Evolutionary conservation across 192 early-diverging fungal genomes (phyloP), one percentile per base, ranked within the genome.

Genomic region (Chytriomyces sp.): DNA sequence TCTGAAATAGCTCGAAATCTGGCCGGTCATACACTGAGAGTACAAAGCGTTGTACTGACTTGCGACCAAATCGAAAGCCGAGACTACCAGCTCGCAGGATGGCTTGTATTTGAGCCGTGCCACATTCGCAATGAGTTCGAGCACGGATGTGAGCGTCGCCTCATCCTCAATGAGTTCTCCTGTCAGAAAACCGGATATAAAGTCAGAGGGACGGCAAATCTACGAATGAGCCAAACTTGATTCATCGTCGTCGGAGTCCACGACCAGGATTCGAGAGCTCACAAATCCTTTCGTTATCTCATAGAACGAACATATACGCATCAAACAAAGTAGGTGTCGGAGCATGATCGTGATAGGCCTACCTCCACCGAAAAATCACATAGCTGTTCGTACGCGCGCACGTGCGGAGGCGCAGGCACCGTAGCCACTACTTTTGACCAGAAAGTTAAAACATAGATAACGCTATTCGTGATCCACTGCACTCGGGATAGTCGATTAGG

Each of bases 401-500:
- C 41, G 49, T 56, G 53, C 32, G 70, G 70, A 1, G 74, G 63
- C 17, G 68, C 28, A 10, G 67, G 56, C 36, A 80, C 72, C 4
- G 75, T 68, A 14, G 82, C 80, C 19, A 86, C 80, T 58, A 94
- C 91, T 76, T 92, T 93, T 28, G 91, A 89, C 94, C 94, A 96
- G 73, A 96, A 96, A 8, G 85, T 87, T 64, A 95, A 77, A 36
- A 95, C 70, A 63, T 93, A 93, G 36, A 83, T 79, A 0, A 92
- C 77, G 75, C 88, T 90, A 75, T 93, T 89, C 37, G 59, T 64
- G 25, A 56, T 58, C 73, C 73, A 92, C 73, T 74, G 52, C 2
- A 17, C 30, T 3, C 14, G 5, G 1, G 17, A 5, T 40, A 26
- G 38, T 31, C 26, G 41, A 59, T 33, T 72, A 32, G 40, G 1